Evolutionary conservation across 179 eudicot genomes (phyloP), one percentile per base, ranked within the genome.

Genomic region (Silene coronaria): DNA sequence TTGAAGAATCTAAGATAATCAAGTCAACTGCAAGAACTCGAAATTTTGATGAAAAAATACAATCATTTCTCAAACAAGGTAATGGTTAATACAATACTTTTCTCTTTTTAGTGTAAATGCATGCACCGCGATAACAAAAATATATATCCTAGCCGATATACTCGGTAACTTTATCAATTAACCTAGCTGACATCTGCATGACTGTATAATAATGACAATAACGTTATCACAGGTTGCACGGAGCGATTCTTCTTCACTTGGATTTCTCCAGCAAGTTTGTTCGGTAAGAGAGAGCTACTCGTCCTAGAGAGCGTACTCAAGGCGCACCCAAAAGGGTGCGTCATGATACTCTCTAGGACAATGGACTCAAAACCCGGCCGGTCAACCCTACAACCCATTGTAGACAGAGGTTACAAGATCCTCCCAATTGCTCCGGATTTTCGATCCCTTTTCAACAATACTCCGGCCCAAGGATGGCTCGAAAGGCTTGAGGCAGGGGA

Each of bases 191-290:
- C 19, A 51, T 48, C 16, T 48, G 55, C 5, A 14, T 51, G 5
- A 38, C 16, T 48, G 55, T 1, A 14, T 51, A 17, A 38, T 1
- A 55, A 32, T 12, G 24, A 22, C 30, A 66, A 21, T 66, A 12
- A 3, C 6, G 17, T 3, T 1, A 21, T 16, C 0, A 58, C 58
- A 13, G 55, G 57, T 3, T 91, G 98, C 68, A 42, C 48, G 5
- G 75, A 59, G 45, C 85, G 70, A 16, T 77, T 91, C 70, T 93
- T 89, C 76, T 86, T 90, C 88, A 90, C 89, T 13, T 91, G 97
- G 97, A 86, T 93, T 4, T 85, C 91, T 0, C 85, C 90, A 0
- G 82, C 80, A 0, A 76, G 62, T 22, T 73, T 72, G 2, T 90
- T 91, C 38, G 81, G 85, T 1, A 67, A 62, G 22, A 82, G 98